These are phyloP conservation scores for Athelia psychrophila DNA, from an alignment of 1,284 basidiomycete genomes.

Conservation along the genomic window DNA sequence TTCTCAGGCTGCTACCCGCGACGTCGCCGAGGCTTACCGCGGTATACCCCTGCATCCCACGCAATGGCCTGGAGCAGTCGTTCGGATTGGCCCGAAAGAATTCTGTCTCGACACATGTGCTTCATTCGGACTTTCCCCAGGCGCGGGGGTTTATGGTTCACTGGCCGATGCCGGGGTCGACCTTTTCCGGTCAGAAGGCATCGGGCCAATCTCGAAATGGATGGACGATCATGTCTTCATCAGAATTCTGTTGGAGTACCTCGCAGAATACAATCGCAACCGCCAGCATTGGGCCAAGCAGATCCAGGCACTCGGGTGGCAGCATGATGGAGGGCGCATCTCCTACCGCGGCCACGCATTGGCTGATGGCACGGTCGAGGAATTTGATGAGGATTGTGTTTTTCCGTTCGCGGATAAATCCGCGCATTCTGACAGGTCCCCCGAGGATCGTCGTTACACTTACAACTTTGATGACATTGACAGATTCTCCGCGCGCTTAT, in stretches of 20 bases:
- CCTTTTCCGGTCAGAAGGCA: constrained; percentile 22
- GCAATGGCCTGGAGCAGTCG: constrained; percentile 31
- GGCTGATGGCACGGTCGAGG: constrained; percentile 17
- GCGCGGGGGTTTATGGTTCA: constrained; percentile 25
- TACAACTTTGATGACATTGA: constrained; percentile 28
- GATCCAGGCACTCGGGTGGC: constrained; percentile 12
- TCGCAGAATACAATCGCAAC: constrained; percentile 19
- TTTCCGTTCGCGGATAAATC: constrained; percentile 21
- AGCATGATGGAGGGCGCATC: constrained; percentile 21
- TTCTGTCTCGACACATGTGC: constrained; percentile 25
- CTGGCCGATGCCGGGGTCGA: constrained; percentile 26
- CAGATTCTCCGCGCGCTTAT: constrained; percentile 18
- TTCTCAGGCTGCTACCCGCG: constrained; percentile 1
- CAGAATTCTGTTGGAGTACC: constrained; percentile 14
- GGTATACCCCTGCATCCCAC: constrained; percentile 28
- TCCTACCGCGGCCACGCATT: constrained; percentile 25
- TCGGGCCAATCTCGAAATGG: constrained; percentile 36
- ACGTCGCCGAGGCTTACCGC: constrained; percentile 27
- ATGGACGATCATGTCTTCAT: constrained; percentile 40
- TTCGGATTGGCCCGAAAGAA: constrained; percentile 15
- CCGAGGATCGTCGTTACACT: constrained; percentile 14
- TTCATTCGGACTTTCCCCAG: constrained; percentile 29
- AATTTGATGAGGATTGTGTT: constrained; percentile 27
- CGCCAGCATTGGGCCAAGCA: constrained; percentile 2
- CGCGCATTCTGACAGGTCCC: background rate